phyloP scores from a whole-genome alignment of 2,329 filamentous ascomycete species.

The Huntiella omanensis region DNA sequence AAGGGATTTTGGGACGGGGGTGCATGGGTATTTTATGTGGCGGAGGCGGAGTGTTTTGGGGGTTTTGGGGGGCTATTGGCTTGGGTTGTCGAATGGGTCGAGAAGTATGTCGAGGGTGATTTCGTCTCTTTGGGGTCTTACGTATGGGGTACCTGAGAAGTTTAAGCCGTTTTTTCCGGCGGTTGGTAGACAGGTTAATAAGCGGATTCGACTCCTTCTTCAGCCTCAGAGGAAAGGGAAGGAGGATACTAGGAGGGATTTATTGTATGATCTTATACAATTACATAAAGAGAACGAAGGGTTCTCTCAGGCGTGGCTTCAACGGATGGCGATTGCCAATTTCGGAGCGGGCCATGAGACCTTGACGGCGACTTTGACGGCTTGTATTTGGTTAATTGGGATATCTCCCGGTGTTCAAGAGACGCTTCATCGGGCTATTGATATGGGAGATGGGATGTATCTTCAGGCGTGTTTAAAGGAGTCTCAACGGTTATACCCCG shows the following conservation, averaged over 20 bases:
- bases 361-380: conserved; percentile 31
- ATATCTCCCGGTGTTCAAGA: conserved; percentile 19
- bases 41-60: conserved; percentile 33
- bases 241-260: conserved; percentile 20
- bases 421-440: conserved; percentile 15
- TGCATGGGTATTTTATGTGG: conserved; percentile 31
- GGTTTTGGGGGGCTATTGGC: conserved; percentile 21
- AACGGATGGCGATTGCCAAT: conserved; percentile 33
- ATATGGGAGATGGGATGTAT: conserved; percentile 14
- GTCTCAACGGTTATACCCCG: conserved; percentile 30
- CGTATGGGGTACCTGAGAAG: conserved; percentile 22
- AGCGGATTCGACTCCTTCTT: conserved; percentile 5
- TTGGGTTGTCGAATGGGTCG: conserved; percentile 18
- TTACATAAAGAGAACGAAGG: conserved; percentile 26
- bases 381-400: conserved; percentile 28
- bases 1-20: conserved; percentile 28
- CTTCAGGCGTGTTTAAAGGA: conserved; percentile 28
- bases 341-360: conserved; percentile 38
- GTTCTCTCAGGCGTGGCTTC: conserved; percentile 29
- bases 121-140: conserved; percentile 22
- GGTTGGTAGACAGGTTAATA: conserved; percentile 12
- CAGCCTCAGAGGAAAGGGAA: conserved; percentile 15
- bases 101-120: conserved; percentile 23
- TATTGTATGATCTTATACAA: conserved; percentile 27
- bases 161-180: conserved; percentile 33